phyloP scores from a whole-genome alignment of 2,329 filamentous ascomycete genomes.

The Cordyceps sp. region DNA sequence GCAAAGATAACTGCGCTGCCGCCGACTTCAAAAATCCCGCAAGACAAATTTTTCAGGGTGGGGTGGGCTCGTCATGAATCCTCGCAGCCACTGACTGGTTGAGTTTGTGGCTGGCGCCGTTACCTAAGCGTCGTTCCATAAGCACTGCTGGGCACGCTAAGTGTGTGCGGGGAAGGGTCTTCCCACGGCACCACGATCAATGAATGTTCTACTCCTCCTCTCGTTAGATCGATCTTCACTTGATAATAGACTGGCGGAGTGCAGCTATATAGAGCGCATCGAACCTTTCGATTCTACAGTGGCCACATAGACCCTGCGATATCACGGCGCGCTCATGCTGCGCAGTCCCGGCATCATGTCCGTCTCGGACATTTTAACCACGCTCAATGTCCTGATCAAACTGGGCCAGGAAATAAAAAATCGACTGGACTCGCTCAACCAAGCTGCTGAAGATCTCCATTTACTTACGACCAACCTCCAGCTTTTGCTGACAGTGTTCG shows the following conservation, averaged over 20 bases:
- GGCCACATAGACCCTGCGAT: slow-evolving; percentile 1
- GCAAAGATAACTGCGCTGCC: slow-evolving; percentile 1
- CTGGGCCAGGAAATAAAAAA: slow-evolving; percentile 4
- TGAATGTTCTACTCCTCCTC: not conserved
- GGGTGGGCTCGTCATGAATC: slow-evolving; percentile 1
- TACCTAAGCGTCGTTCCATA: not conserved
- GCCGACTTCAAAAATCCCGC: slow-evolving; percentile 1
- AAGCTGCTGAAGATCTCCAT: slow-evolving; percentile 5
- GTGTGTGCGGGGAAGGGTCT: slow-evolving; percentile 1
- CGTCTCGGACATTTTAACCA: slow-evolving; percentile 2
- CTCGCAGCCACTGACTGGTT: slow-evolving; percentile 1
- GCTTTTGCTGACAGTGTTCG: slow-evolving; percentile 3
- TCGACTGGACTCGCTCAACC: slow-evolving; percentile 4
- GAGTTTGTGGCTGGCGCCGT: too few species aligned
- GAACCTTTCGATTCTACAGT: not conserved
- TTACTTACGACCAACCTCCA: slow-evolving; percentile 4
- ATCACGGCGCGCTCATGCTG: slow-evolving; percentile 1
- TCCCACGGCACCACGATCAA: not conserved
- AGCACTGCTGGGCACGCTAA: not conserved
- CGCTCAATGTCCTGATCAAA: slow-evolving; percentile 4
- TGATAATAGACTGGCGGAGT: slow-evolving; percentile 1
- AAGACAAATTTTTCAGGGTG: slow-evolving; percentile 1
- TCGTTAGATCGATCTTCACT: slow-evolving; percentile 1
- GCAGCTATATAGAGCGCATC: not conserved
- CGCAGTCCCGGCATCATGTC: slow-evolving; percentile 3